phyloP scores from a whole-genome alignment of 495 filamentous ascomycete species.

The Opeltia flavorubescens region DNA sequence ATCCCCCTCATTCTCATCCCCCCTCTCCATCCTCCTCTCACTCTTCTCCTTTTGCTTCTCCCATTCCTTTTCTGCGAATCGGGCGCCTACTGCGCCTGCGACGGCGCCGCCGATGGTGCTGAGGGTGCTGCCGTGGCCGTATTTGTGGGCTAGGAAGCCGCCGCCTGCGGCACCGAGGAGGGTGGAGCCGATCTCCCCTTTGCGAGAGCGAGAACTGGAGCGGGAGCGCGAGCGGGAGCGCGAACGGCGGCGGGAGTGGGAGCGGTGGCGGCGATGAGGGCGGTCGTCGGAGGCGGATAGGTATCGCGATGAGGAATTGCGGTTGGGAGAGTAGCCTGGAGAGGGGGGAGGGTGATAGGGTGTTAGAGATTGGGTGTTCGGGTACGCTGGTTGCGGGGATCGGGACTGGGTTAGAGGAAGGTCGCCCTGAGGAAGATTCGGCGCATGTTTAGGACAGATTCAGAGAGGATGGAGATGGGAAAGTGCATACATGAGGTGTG shows the following conservation, averaged over 20 bases:
- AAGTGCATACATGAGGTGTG: constrained; percentile 1
- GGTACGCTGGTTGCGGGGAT: constrained; percentile 1
- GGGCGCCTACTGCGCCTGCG: constrained; percentile 28
- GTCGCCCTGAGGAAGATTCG: not conserved
- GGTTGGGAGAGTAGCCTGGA: not conserved
- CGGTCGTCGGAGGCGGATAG: not conserved
- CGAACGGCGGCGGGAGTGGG: not conserved
- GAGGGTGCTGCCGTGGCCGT: constrained; percentile 34
- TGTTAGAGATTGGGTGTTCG: not conserved
- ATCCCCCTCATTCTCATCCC: not conserved
- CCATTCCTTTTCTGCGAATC: not conserved
- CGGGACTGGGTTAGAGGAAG: not conserved
- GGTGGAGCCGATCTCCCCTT: constrained; percentile 32
- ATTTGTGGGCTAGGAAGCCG: constrained; percentile 35
- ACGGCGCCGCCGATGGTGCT: constrained; percentile 37
- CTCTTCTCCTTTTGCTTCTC: constrained; percentile 1
- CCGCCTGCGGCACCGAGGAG: constrained; percentile 33
- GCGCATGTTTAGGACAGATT: not conserved
- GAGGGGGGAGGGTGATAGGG: not conserved
- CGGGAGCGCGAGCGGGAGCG: not conserved
- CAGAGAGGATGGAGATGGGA: not conserved
- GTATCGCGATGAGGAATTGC: not conserved
- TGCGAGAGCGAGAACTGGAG: constrained; percentile 17
- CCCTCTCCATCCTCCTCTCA: not conserved
- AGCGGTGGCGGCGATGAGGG: not conserved